Evolutionary conservation across 176 grass and related monocot species (phyloP), one percentile per base, ranked within the genome.

Genomic region (Themeda triandra): DNA sequence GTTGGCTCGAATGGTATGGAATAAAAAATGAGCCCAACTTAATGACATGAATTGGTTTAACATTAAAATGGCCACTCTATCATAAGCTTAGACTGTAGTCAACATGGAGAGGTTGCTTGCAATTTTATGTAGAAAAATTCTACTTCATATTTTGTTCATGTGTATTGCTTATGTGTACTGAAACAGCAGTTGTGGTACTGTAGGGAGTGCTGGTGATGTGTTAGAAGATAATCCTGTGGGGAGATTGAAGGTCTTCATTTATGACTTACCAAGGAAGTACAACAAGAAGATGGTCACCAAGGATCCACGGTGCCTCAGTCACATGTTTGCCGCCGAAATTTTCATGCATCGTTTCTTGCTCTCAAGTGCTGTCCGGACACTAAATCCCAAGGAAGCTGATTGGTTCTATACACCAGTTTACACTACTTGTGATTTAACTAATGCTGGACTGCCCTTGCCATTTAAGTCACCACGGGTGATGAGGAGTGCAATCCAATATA

Each of bases 261-360:
- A 98, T 82, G 93, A 98, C 60, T 86, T 98, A 13, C 95, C 95
- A 14, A 92, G 95, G 77, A 98, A 98, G 76, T 98, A 97, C 88
- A 94, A 94, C 79, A 97, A 94, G 74, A 97, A 97, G 81, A 97
- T 97, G 85, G 81, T 94, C 46, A 92, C 78, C 84, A 97, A 97
- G 91, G 95, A 97, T 89, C 87, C 92, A 33, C 85, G 95, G 66
- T 98, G 95, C 67, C 88, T 98, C 18, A 93, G 69, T 58, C 95
- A 98, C 87, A 98, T 98, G 95, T 98, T 98, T 69, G 95, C 95
- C 15, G 93, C 95, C 24, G 95, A 98, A 86, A 98, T 98, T 59
- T 98, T 95, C 87, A 98, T 98, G 95, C 95, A 98, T 54, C 84
- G 95, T 66, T 98, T 98, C 67, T 84, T 98, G 80, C 82, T 98